Evolutionary conservation across 75 land plant species (phyloP).

Genomic region (Larix kaempferi): DNA sequence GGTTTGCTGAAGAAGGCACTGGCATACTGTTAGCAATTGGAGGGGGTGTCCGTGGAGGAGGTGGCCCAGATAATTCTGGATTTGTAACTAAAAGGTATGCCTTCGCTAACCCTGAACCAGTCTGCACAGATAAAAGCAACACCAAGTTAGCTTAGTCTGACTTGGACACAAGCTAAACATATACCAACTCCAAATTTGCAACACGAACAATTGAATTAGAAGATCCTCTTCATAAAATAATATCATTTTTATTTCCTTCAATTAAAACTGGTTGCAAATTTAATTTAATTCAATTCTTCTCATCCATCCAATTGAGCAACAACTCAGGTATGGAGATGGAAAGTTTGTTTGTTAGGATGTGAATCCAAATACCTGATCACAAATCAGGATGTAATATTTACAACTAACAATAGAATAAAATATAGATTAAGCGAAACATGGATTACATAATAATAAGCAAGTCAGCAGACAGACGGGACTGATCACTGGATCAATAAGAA

Average conservation of each 20-base stretch:
- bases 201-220: background rate
- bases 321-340: background rate
- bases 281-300: slow-evolving; percentile 1
- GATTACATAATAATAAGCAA: no score
- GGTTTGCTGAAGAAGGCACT: slow-evolving; percentile 27
- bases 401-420: background rate
- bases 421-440: no score
- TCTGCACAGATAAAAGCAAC: slow-evolving; percentile 35
- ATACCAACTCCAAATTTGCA: background rate
- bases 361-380: background rate
- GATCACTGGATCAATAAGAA: background rate
- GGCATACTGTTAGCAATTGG: slow-evolving; percentile 29
- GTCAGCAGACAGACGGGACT: no score
- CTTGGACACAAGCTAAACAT: background rate
- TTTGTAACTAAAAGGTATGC: slow-evolving; percentile 77
- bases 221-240: background rate
- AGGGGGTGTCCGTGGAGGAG: slow-evolving; percentile 80
- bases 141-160: slow-evolving; percentile 1
- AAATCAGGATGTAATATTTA: background rate
- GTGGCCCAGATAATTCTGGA: slow-evolving; percentile 78
- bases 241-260: background rate
- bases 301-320: background rate
- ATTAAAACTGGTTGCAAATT: background rate
- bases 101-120: slow-evolving; percentile 42
- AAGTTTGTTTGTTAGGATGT: background rate